Base-by-base conservation (phyloP, 257 asterid genomes). In the Fraxinus excelsior region DNA sequence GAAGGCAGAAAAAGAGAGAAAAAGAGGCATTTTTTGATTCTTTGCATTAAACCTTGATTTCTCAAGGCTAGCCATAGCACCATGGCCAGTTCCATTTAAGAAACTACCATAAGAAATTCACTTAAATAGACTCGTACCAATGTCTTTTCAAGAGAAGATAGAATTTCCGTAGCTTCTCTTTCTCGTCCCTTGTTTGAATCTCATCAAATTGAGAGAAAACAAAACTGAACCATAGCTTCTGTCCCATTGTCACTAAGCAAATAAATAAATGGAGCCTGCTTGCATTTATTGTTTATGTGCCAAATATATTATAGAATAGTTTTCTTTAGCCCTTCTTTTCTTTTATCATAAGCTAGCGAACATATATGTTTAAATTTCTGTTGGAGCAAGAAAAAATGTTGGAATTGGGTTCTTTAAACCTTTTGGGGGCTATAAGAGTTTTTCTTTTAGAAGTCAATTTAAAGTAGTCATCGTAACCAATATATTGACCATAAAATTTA, bases 251-350 rank as follows among this genome's bases (percentile, higher is more conserved):
- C 88, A 89, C 79, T 81, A 79, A 77, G 75, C 87, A 75, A 83
- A 90, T 72, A 53, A 53, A 82, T 94, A 75, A 88, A 90, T 84
- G 78, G 82, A 87, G 78, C 88, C 86, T 76, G 73, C 81, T 71
- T 53, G 76, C 85, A 92, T 90, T 86, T 90, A 89, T 85, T 84
- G 82, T 80, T 87, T 96, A 90, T 92, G 96, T 90, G 94, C 91
- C 53, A n/a, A 81, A 68, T 74, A 38, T 72, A 67, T 78, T 67
- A 80, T 77, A 84, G 67, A 82, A 82, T 35, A 78, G 76, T 79
- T 81, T 79, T 75, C 9, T 38, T 70, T 46, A 18, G 19, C 28
- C 28, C 40, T 79, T 40, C 11, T 56, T 79, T 51, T 69, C 37
- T 78, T 72, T 70, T 28, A 74, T 74, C 84, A 70, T 76, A 75